Evolutionary conservation across 176 grass and related monocot species (phyloP), one percentile per base, ranked within the genome.

Genomic region (Rhynchospora breviuscula): DNA sequence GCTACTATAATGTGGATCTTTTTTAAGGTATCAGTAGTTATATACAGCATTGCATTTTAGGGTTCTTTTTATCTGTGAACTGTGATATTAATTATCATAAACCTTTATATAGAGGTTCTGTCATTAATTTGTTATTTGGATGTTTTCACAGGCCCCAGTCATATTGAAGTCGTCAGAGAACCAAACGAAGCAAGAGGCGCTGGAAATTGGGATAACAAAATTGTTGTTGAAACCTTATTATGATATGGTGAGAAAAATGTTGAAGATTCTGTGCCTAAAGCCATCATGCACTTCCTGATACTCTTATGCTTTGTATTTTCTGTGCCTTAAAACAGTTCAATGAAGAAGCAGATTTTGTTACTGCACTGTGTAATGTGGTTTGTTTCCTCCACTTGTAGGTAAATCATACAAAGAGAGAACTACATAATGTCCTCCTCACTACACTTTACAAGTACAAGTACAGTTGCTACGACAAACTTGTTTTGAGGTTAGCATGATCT

Each of bases 271-370:
- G 87, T 99, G 22, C 96, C 96, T 73, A 99, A 99, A 88, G 89
- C 96, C 67, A 95, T 99, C 62, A 99, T 95, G 96, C 96, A 99
- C 85, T 99, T 99, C 68, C 86, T 99, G 88, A 93, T 99, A 89
- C 43, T 29, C n/a, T 29, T 74, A 21, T 45, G 62, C 13, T 18
- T 13, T 62, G 19, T 44, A 23, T 3, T 58, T 31, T 63, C 12
- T 63, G 78, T 29, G 9, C 47, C 79, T 88, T 79, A 65, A 43
- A 19, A 70, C 43, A 59, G 76, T 22, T 66, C 29, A 25, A 22
- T 46, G 25, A 54, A 46, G 25, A 63, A 54, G 84, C 59, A 53
- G 11, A 57, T 63, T 2, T 33, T 51, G 14, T 82, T 83, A 78
- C 47, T 57, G 19, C 81, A 69, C 8, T 79, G 80, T 87, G 43